Percentiles rank a stretch among this genome's conserved stretches.
Conservation (phyloP, 2,329 filamentous ascomycete species). For the Pestalotiopsis sp. region DNA sequence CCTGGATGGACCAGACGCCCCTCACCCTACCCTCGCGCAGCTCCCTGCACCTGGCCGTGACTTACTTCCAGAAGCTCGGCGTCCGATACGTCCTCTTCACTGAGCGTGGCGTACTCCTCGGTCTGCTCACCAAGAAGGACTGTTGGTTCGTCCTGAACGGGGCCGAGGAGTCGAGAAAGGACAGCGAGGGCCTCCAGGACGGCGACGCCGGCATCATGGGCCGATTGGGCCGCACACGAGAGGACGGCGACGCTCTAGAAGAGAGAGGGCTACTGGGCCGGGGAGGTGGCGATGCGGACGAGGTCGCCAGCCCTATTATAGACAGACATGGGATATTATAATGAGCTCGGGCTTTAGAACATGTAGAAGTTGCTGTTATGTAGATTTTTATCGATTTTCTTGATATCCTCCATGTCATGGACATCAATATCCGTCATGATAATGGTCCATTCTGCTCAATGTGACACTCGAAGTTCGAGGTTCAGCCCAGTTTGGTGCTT, state of each 20-base stretch:
- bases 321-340: conserved; percentile 3
- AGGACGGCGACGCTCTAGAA: conserved; percentile 15
- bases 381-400: not conserved
- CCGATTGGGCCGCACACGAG: not conserved
- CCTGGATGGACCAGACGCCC: conserved; percentile 99
- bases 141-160: conserved; percentile 89
- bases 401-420: not conserved
- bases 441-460: not conserved
- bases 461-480: not conserved
- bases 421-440: not conserved
- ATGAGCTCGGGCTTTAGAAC: not conserved
- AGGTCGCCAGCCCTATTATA: not conserved
- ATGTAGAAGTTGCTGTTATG: not conserved
- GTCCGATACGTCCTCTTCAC: conserved; percentile 87
- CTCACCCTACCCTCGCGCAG: conserved; percentile 82
- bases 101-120: conserved; percentile 79
- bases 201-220: conserved; percentile 6
- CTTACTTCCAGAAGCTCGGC: conserved; percentile 93
- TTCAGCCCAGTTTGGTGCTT: too few relatives aligned
- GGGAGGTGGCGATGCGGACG: conserved; percentile 11
- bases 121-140: conserved; percentile 95
- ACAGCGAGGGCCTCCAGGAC: conserved; percentile 25
- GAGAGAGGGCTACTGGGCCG: conserved; percentile 22
- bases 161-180: conserved; percentile 45
- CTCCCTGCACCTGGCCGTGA: conserved; percentile 81